phyloP scores from a whole-genome alignment of 2,329 filamentous ascomycete genomes.

The Pyricularia pennisetigena region DNA sequence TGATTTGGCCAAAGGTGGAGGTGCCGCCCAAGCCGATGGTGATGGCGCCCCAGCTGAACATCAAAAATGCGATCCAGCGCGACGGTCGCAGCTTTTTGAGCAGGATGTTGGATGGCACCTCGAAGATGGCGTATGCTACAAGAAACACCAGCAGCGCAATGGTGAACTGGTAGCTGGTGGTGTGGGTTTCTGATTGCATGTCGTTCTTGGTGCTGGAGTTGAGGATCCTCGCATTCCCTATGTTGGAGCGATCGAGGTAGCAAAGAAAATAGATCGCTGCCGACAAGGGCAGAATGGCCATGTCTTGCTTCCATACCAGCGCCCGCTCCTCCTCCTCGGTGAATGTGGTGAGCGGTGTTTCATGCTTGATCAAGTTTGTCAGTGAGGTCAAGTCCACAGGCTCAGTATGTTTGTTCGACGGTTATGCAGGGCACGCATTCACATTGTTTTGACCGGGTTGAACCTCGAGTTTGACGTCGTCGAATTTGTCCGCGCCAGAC shows the following conservation, averaged over 20 bases:
- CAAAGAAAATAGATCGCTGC: constrained; percentile 56
- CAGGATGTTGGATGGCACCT: constrained; percentile 58
- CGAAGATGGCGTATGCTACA: constrained; percentile 49
- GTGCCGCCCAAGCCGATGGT: constrained; percentile 58
- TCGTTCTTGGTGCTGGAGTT: constrained; percentile 51
- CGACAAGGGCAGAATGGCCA: constrained; percentile 53
- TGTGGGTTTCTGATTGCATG: constrained; percentile 50
- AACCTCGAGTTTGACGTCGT: background rate
- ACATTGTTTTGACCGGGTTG: background rate
- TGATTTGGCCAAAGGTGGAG: constrained; percentile 50
- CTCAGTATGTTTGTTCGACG: background rate
- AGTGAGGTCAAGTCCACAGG: background rate
- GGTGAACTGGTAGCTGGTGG: constrained; percentile 53
- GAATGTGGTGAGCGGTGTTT: background rate
- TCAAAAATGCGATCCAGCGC: constrained; percentile 56
- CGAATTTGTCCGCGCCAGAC: background rate
- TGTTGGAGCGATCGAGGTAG: constrained; percentile 60
- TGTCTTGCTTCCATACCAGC: constrained; percentile 49
- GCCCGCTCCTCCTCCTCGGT: constrained; percentile 18
- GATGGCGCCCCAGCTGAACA: constrained; percentile 56
- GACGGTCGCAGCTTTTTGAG: constrained; percentile 54
- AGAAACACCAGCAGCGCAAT: constrained; percentile 50
- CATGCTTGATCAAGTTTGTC: background rate
- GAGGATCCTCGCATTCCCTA: constrained; percentile 58
- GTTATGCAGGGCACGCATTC: background rate